Base-by-base conservation (phyloP, 2,329 filamentous ascomycete genomes). In the Tolypocladium cylindrosporum region DNA sequence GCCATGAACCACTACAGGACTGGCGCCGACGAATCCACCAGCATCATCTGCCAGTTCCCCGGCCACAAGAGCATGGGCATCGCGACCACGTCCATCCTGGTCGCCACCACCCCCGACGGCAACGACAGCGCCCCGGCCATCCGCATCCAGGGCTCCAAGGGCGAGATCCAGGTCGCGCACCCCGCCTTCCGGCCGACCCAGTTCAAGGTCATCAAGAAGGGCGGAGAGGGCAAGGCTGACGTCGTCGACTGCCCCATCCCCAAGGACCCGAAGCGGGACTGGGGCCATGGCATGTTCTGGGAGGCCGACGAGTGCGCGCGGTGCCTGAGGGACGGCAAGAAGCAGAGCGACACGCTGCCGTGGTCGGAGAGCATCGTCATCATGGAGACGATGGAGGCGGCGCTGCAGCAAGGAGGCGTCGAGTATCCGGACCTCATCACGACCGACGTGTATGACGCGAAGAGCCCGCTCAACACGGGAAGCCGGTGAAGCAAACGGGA, bases 201-300 rank as follows among this genome's bases (percentile, higher is more conserved):
- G 63, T 90, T 87, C 71, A 81, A 77, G 57, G 72, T 92, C 56
- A 79, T 92, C 64, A 79, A 77, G 64, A 75, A 74, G 62, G 78
- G 77, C 42, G 70, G 71, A 54, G 77, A 73, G 36, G 77, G 76
- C 55, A 73, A 76, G 48, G 69, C 77, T 36, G 79, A 83, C 64
- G 71, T 77, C 14, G 74, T 84, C 55, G 75, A 81, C 63, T 81
- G 76, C 66, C 78, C 80, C 14, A 78, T 83, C 50, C 81, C 82
- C 45, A 68, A 69, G 57, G 81, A 84, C 65, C 65, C 72, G 31
- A 75, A 73, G 62, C 73, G 77, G 34, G 63, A 67, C 62, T 79
- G 75, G 74, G 90, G 90, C 13, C 87, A 90, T 62, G 91, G 90
- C 55, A 94, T 95, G 89, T 94, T 90, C 75, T 93, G 87, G 87